Percentiles rank a stretch among this genome's conserved stretches.
phyloP scores from a whole-genome alignment of 2,329 filamentous ascomycete species.

The Sclerotinia nivalis region DNA sequence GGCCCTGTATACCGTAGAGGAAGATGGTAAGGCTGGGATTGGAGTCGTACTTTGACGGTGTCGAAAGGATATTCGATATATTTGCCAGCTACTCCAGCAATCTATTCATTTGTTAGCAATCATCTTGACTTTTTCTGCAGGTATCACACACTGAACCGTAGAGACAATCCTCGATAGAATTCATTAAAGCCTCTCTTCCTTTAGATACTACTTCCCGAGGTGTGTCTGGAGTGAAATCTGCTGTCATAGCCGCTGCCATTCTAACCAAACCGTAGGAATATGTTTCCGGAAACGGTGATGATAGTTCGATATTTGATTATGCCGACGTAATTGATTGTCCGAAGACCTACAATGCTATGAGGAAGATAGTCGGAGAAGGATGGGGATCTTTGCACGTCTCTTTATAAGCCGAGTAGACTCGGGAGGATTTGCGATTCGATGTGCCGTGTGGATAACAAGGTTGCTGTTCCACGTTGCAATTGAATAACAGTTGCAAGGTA shows the following conservation, averaged over 20 bases:
- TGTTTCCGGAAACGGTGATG: not conserved
- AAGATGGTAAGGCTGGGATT: conserved; percentile 86
- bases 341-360: not conserved
- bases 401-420: conserved; percentile 3
- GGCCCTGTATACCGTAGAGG: conserved; percentile 83
- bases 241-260: conserved; percentile 35
- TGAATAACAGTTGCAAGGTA: not conserved
- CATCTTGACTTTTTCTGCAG: not conserved
- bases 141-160: conserved; percentile 73
- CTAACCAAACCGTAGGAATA: conserved; percentile 18
- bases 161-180: conserved; percentile 80
- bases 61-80: conserved; percentile 99
- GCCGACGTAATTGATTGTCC: not conserved
- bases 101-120: conserved; percentile 48
- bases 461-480: not conserved
- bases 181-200: conserved; percentile 37
- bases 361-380: not conserved
- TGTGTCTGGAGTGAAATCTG: conserved; percentile 30
- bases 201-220: conserved; percentile 28
- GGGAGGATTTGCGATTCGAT: conserved; percentile 2
- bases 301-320: conserved; percentile 6
- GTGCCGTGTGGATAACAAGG: not conserved
- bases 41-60: conserved; percentile 94
- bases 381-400: not conserved
- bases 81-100: conserved; percentile 86